Evolutionary conservation across 495 filamentous ascomycete species (phyloP), one percentile per base, ranked within the genome.

Genomic region (Neurospora sp.): DNA sequence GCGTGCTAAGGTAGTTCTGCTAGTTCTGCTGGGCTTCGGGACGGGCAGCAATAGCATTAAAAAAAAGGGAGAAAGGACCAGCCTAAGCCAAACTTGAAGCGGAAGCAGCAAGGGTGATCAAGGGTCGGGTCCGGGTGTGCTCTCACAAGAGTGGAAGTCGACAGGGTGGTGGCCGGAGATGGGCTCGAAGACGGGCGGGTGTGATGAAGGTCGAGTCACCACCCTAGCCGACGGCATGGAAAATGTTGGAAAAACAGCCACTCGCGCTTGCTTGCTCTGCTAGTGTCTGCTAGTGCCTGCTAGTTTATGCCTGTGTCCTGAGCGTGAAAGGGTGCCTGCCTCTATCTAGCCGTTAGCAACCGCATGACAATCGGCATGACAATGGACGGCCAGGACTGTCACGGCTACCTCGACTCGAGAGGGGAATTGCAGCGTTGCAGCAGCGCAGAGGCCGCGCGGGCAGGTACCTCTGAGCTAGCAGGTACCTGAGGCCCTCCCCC

Each of bases 201-300:
- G 12, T 66, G 69, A 23, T 16, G 9, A 39, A 35, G 23, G 16
- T 44, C 39, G 70, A 72, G 69, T 70, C 46, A 70, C 69, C 35
- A 44, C 71, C 70, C 71, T 37, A 74, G 74, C 70, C 40, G 54
- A 62, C 54, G 54, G 27, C 40, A 75, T 74, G 76, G 77, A 76
- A 79, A 77, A 76, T 80, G 77, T 74, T 80, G 78, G 78, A 77
- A 76, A 73, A 71, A 41, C 71, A 44, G 42, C 42, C 44, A 66
- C 71, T 40, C 42, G 44, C 35, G 42, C 71, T 46, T 59, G 71
- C 27, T 66, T n/a, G 35, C 16, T 39, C 18, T 27, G 44, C 31
- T 72, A 59, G 71, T 35, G 39, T 39, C 42, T 72, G 44, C 44
- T 72, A 54, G 71, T 44, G n/a, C 14, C 42, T 31, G 31, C 5